Base-by-base conservation (phyloP, 306 rosid species). In the Glycine soja region DNA sequence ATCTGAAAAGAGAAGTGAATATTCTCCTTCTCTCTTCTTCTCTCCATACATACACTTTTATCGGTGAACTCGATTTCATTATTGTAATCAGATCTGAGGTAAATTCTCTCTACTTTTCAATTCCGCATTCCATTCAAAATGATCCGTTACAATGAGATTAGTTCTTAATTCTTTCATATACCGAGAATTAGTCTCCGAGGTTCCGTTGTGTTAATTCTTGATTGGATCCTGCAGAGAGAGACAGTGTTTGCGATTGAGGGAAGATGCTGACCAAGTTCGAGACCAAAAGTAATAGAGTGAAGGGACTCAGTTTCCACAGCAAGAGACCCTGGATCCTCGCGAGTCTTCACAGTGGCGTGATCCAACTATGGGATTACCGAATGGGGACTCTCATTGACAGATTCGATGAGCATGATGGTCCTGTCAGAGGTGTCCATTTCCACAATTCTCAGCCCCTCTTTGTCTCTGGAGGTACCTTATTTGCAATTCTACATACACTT, bases 261-360 rank as follows among this genome's bases (percentile, higher is more conserved):
- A 89, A 88, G 88, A 95, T 95, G 98, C 84, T 95, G 97, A 95
- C 98, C 38, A 95, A 95, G 88, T 92, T 95, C 80, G 98, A 95
- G 87, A 95, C 98, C 61, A 95, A 95, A 88, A 95, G 98, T 83
- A 95, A 95, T 76, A 89, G 97, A 91, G 98, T 95, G 78, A 95
- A 95, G 91, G 98, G 98, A 57, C 85, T 95, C 83, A 95, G 98
- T 89, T 92, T 95, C 87, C 98, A 95, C 79, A 89, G 80, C 70
- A 95, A 95, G 88, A 88, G 98, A 83, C 98, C 98, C 0, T 95
- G 98, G 98, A 89, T 95, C 90, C 94, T 95, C 32, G 97, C 98
- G 63, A 95, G 98, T 91, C 98, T 95, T 77, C 98, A 95, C 89
- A 92, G 97, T 69, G 98, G 98, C n/a, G 98, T 95, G 90, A 87